Percentiles rank a stretch among this genome's conserved stretches.
These are phyloP conservation scores for Xanthoconium stramineum DNA, from an alignment of 768 basidiomycete species.

Conservation along the genomic window DNA sequence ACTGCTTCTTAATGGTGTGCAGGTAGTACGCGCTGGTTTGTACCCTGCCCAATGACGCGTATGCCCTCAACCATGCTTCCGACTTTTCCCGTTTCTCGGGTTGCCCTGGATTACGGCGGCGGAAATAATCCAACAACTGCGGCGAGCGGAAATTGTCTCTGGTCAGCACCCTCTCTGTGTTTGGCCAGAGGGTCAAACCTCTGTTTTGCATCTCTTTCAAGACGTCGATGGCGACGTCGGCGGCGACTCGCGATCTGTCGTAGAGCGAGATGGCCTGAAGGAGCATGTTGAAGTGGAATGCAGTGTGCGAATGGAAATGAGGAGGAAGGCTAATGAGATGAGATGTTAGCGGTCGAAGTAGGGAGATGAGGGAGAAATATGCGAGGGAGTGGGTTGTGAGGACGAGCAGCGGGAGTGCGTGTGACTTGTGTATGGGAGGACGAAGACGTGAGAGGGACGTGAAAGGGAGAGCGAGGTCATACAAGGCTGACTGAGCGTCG, in stretches of 20 bases:
- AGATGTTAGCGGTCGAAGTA: conserved; percentile 44
- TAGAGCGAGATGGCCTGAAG: conserved; percentile 49
- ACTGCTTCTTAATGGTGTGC: conserved; percentile 35
- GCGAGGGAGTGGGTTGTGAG: conserved; percentile 45
- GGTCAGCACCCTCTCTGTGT: conserved; percentile 45
- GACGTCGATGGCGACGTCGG: conserved; percentile 39
- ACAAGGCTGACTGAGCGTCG: conserved; percentile 43
- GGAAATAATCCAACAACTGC: conserved; percentile 48
- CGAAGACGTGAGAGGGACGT: conserved; percentile 31
- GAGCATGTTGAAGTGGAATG: conserved; percentile 49
- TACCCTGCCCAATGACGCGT: conserved; percentile 27
- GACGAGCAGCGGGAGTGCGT: conserved; percentile 12
- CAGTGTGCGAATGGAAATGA: conserved; percentile 10
- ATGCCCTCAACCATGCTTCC: conserved; percentile 23
- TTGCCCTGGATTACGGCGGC: conserved; percentile 5
- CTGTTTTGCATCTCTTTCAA: conserved; percentile 48
- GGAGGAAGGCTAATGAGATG: conserved; percentile 36
- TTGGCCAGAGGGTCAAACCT: conserved; percentile 36
- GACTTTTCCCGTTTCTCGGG: background rate
- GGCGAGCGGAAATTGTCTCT: conserved; percentile 49
- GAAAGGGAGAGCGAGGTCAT: conserved; percentile 43
- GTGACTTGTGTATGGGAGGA: background rate
- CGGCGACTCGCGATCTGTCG: conserved; percentile 37
- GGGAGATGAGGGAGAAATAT: conserved; percentile 44
- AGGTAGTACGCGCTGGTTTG: conserved; percentile 41